Percentiles rank a stretch among this genome's conserved stretches.
Conservation (phyloP, 192 early-diverging fungal genomes). For the Backusella australiensis region DNA sequence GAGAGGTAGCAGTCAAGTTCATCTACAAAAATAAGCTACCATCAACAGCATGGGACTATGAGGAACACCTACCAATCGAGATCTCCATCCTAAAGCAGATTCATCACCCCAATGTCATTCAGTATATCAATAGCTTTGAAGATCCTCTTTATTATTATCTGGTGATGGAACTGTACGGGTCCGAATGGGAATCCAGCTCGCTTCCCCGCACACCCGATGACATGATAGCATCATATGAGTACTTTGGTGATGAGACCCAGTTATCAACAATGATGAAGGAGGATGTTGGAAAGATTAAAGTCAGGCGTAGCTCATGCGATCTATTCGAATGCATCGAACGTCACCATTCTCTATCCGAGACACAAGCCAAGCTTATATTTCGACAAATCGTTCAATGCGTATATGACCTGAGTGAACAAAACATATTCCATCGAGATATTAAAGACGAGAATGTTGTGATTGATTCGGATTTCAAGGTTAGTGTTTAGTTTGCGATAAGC, state of each 20-base stretch:
- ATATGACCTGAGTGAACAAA: conserved; percentile 52
- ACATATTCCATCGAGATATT: conserved; percentile 78
- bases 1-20: conserved; percentile 71
- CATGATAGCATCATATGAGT: not conserved
- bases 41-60: not conserved
- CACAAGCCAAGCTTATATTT: conserved; percentile 62
- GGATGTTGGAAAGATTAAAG: not conserved
- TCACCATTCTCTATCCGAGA: conserved; percentile 58
- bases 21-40: conserved; percentile 57
- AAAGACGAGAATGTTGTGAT: conserved; percentile 72
- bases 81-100: conserved; percentile 45
- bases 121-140: conserved; percentile 48
- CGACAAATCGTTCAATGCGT: conserved; percentile 66
- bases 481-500: not conserved
- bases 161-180: conserved; percentile 55
- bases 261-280: not conserved
- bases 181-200: not conserved
- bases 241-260: not conserved
- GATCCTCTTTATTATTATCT: conserved; percentile 48
- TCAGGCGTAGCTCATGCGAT: conserved; percentile 59
- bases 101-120: conserved; percentile 60
- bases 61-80: conserved; percentile 51
- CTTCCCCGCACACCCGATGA: not conserved
- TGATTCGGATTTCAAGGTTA: conserved; percentile 31
- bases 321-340: conserved; percentile 79